phyloP scores from a whole-genome alignment of 257 asterid genomes.

The Gentiana macrophylla region DNA sequence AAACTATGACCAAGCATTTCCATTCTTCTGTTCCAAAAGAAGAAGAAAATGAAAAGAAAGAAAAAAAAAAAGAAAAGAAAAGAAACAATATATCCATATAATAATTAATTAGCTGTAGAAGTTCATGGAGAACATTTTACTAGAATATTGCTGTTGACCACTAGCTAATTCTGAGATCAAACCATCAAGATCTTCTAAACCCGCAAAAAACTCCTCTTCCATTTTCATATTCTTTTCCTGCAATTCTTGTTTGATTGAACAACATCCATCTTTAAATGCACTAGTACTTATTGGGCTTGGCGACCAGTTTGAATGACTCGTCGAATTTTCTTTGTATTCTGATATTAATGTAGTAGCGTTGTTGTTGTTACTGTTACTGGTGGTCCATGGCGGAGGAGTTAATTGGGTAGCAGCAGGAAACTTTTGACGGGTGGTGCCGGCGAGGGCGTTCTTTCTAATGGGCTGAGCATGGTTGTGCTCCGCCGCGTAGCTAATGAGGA shows the following conservation, averaged over 20 bases:
- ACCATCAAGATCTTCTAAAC: slow-evolving; percentile 52
- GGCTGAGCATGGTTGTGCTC: slow-evolving; percentile 95
- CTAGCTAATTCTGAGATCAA: slow-evolving; percentile 8
- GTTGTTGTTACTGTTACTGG: not conserved
- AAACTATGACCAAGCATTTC: not conserved
- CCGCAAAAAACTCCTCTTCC: slow-evolving; percentile 57
- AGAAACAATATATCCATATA: no score
- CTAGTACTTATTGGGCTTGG: slow-evolving; percentile 8
- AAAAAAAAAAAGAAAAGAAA: no score
- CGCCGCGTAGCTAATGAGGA: slow-evolving; percentile 64
- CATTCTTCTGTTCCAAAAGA: not conserved
- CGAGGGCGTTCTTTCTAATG: slow-evolving; percentile 64
- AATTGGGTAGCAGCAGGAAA: slow-evolving; percentile 24
- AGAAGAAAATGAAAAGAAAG: no score
- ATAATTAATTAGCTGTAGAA: not conserved
- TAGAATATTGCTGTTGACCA: not conserved
- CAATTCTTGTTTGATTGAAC: slow-evolving; percentile 17
- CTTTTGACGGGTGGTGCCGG: slow-evolving; percentile 73
- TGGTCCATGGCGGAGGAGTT: slow-evolving; percentile 7
- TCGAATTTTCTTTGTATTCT: slow-evolving; percentile 6
- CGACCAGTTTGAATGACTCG: not conserved
- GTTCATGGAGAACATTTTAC: not conserved
- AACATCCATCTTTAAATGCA: slow-evolving; percentile 3
- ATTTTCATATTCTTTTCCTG: slow-evolving; percentile 19
- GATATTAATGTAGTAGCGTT: not conserved